Evolutionary conservation across 1,284 basidiomycete genomes (phyloP).

Genomic region (Ustilago hordei): DNA sequence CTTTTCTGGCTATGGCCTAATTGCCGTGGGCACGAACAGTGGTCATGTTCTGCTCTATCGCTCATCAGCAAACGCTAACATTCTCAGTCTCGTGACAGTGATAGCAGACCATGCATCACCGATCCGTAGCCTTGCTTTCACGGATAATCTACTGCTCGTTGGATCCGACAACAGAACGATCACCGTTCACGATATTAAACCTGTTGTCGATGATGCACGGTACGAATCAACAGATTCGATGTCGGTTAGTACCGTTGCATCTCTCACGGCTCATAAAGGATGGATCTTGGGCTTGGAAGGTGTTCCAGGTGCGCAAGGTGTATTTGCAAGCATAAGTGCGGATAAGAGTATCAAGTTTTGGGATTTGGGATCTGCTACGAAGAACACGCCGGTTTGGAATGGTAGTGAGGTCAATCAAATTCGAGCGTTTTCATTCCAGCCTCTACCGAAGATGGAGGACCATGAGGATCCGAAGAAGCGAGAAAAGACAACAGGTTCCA

Average conservation of each 20-base stretch:
- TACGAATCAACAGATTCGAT: neutral
- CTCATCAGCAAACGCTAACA: neutral
- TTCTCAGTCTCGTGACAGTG: slow-evolving; percentile 2
- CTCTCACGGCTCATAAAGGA: slow-evolving; percentile 33
- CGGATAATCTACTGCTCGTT: slow-evolving; percentile 21
- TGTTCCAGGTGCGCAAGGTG: neutral
- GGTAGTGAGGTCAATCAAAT: slow-evolving; percentile 17
- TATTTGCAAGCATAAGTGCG: slow-evolving; percentile 39
- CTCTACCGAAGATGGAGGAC: neutral
- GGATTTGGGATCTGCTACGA: slow-evolving; percentile 34
- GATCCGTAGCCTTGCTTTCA: slow-evolving; percentile 34
- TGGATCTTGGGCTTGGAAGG: slow-evolving; percentile 25
- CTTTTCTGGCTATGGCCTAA: slow-evolving; percentile 9
- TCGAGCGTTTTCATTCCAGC: slow-evolving; percentile 30
- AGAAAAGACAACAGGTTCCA: neutral
- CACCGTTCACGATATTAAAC: slow-evolving; percentile 40
- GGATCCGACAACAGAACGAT: slow-evolving; percentile 45
- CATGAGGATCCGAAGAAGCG: neutral
- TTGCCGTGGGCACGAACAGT: slow-evolving; percentile 28
- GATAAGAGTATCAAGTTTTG: slow-evolving; percentile 51
- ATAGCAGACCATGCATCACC: slow-evolving; percentile 43
- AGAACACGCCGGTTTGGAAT: slow-evolving; percentile 43
- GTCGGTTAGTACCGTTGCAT: slow-evolving; percentile 29
- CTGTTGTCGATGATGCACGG: slow-evolving; percentile 5
- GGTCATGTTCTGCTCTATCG: slow-evolving; percentile 41